These are phyloP conservation scores for Cucurbita maxima DNA, from an alignment of 306 rosid species.

Conservation along the genomic window DNA sequence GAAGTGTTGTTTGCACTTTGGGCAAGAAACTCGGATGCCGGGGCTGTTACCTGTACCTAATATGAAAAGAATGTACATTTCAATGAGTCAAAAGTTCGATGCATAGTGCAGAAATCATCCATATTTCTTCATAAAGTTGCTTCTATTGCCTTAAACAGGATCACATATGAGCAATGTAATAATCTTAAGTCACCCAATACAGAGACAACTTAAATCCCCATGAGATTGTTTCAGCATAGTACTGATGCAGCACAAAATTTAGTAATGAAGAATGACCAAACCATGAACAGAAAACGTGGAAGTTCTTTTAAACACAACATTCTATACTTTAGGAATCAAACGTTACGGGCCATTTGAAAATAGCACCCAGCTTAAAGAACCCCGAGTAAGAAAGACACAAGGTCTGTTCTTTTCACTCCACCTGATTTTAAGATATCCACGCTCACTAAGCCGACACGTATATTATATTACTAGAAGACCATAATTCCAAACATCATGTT, in stretches of 20 bases:
- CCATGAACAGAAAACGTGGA: not conserved
- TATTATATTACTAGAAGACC: not conserved
- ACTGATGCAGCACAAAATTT: not conserved
- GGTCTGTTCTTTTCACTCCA: not conserved
- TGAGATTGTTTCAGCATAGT: not conserved
- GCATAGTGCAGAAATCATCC: not conserved
- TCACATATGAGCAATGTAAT: not conserved
- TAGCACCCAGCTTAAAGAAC: not conserved
- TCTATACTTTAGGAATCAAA: not conserved
- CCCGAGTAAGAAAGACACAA: not conserved
- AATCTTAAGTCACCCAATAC: not conserved
- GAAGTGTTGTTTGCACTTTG: slow-evolving; percentile 74
- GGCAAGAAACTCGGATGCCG: slow-evolving; percentile 56
- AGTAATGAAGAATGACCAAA: not conserved
- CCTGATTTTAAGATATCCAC: not conserved
- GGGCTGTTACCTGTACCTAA: slow-evolving; percentile 59
- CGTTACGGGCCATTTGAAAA: not conserved
- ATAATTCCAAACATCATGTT: not conserved
- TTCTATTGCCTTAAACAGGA: not conserved
- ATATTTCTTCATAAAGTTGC: not conserved
- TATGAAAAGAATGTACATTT: not conserved
- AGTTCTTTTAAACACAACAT: not conserved
- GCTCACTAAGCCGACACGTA: not conserved
- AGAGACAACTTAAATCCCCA: not conserved
- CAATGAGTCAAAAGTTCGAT: not conserved